Percentiles rank a stretch among this genome's conserved stretches.
phyloP scores from a whole-genome alignment of 495 filamentous ascomycete species.

The Pyronema omphalodes region DNA sequence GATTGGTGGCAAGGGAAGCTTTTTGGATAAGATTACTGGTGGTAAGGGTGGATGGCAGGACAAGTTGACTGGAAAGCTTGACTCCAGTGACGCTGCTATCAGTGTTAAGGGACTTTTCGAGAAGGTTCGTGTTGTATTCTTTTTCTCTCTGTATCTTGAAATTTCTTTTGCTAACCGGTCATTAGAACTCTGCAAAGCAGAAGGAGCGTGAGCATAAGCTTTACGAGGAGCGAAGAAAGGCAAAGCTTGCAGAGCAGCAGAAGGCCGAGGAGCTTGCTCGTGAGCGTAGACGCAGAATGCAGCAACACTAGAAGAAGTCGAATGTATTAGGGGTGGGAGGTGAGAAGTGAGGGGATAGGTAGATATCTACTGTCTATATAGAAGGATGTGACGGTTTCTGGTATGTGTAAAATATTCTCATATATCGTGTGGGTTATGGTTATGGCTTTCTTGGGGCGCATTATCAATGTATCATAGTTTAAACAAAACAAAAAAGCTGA shows the following conservation, averaged over 20 bases:
- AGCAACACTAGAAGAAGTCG: slow-evolving; percentile 9
- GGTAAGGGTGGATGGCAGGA: neutral
- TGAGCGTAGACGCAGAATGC: slow-evolving; percentile 24
- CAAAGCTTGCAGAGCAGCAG: slow-evolving; percentile 30
- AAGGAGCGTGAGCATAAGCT: slow-evolving; percentile 26
- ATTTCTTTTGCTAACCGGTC: slow-evolving; percentile 1
- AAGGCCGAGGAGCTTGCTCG: slow-evolving; percentile 30
- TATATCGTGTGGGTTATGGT: no score
- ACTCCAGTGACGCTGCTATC: neutral
- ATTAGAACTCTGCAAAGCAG: slow-evolving; percentile 11
- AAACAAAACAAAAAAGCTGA: neutral
- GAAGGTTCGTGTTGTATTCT: neutral
- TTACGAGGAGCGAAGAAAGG: slow-evolving; percentile 19
- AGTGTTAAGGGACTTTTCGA: neutral
- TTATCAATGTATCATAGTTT: no score
- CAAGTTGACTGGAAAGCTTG: no score
- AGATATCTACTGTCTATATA: neutral
- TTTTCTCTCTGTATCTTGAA: neutral
- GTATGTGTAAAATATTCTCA: neutral
- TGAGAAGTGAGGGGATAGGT: no score
- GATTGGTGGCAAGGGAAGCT: slow-evolving; percentile 17
- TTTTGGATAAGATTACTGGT: slow-evolving; percentile 16
- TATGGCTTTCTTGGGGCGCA: no score
- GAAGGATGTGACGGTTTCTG: neutral
- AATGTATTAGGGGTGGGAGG: no score